Evolutionary conservation across 768 basidiomycete genomes (phyloP), one percentile per base, ranked within the genome.

Genomic region (Tylopilus vinaceipallidus): DNA sequence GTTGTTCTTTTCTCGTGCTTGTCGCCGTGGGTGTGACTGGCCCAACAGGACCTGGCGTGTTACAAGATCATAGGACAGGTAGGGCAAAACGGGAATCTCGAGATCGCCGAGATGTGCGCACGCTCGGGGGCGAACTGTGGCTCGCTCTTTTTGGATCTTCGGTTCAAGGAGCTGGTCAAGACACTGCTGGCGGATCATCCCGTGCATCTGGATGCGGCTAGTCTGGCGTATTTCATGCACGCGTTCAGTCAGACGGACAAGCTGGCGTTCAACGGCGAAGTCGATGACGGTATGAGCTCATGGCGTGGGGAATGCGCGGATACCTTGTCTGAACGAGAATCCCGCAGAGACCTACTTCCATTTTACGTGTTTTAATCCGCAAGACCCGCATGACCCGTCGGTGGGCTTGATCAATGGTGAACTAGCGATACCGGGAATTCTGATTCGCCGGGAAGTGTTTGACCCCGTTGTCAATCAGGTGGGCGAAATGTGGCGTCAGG

Each of bases 231-330:
- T 71, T 92, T 92, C 66, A 90, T 87, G 86, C 85, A 91, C 58
- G 82, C 87, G 7, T 95, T 93, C 60, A 86, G 87, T 54, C 90
- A 94, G 69, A 88, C 88, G 11, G 91, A 94, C 63, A 94, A 94
- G 67, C 71, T 92, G 40, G 78, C 77, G 26, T 95, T 89, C 62
- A 72, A 66, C 52, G 91, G 92, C 16, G 74, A 82, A 41, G 62
- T 65, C 16, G 91, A 94, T 62, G 92, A 94, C 61, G 82, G 88
- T 88, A 65, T 3, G 50, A 26, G 42, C 77, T 63, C 10, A 5
- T 41, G 30, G 19, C 13, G 30, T 10, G 37, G 39, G 10, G 20
- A 40, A 19, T 12, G 36, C n/a, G 19, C 36, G 34, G 34, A 22
- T n/a, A n/a, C n/a, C 36, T 39, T 26, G 16, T 42, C 58, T 54